Base-by-base conservation (phyloP, 2,329 filamentous ascomycete species). In the Dothideomycetidae sp. region DNA sequence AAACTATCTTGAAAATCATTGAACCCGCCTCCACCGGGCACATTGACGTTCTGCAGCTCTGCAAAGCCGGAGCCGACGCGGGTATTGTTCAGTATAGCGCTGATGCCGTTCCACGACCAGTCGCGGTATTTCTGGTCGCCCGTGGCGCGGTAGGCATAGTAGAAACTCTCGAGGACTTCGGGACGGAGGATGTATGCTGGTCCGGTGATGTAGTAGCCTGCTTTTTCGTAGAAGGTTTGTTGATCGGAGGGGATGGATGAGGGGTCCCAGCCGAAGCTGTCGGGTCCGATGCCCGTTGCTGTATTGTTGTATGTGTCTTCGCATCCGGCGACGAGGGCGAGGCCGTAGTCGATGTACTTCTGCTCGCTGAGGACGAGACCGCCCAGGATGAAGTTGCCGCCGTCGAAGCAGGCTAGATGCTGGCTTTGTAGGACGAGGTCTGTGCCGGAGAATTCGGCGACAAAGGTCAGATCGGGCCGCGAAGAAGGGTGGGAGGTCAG, bases 111-210 rank as follows among this genome's bases (percentile, higher is more conserved):
- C 81, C 82, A 93, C 4, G 79, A 78, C 77, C 81, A 85, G 42
- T 88, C 78, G 54, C 82, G 79, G 57, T 86, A 93, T 60, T 74
- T 79, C 19, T 61, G 47, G 42, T 88, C 70, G 3, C 78, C 77
- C 0, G 84, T 93, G 1, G 78, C 71, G 35, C 83, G 75, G 63
- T 81, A 92, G 2, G 84, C 81, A 56, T 93, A 90, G 66, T 92
- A 93, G 56, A 78, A 78, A 47, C 74, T 80, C 61, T 93, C 84
- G 21, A 92, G 68, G 3, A 85, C 81, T 58, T 92, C 84, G 1
- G 4, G 73, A 60, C 84, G 71, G 18, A 92, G 68, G 5, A 78
- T 61, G 55, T 92, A 93, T 5, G 57, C 51, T 0, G 61, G 50
- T 29, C 63, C 60, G 0, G 59, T 66, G 52, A 84, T 76, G 59